Base-by-base conservation (phyloP, 2,329 filamentous ascomycete genomes). In the Xylariaceae sp. region DNA sequence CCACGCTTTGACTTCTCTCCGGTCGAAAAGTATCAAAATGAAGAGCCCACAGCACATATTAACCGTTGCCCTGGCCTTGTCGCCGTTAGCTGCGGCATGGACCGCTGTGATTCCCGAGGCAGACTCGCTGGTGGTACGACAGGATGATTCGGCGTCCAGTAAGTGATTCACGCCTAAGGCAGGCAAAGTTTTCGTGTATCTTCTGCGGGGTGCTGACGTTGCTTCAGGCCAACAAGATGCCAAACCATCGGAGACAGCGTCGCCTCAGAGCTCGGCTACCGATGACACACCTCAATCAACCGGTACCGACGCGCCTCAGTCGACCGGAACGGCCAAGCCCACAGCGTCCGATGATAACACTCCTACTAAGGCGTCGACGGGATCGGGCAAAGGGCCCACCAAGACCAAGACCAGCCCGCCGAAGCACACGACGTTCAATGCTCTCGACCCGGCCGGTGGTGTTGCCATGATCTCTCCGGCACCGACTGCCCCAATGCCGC, bases 41-140 rank as follows among this genome's bases (percentile, higher is more conserved):
- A 82, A 76, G 76, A 72, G 78, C 63, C 73, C 78, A 63, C 72
- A 72, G 53, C 76, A 78, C 50, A 68, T 78, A 66, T 73, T 82
- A 65, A 77, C 81, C 55, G 64, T 80, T 57, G 75, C 84, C 65
- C 75, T 86, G 49, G 78, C 83, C 37, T 72, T 85, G 56, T 73
- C 80, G 7, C 76, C 79, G 13, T 64, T 82, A 18, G 77, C 78
- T n/a, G 77, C 80, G 56, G 82, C 78, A 58, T 85, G 82, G 83
- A 79, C 82, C 17, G 73, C 71, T 62, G 84, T 80, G 78, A 73
- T 85, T 44, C 82, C 82, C 15, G 77, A 81, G 10, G 52, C 78
- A 42, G 79, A 85, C 63, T 69, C 78, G 11, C 69, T 87, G 42
- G 73, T 86, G 47, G 82, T 81, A 53, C 77, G 81, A 61, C 75